Conservation (phyloP, 768 basidiomycete species). For the Amanita phalloides region DNA sequence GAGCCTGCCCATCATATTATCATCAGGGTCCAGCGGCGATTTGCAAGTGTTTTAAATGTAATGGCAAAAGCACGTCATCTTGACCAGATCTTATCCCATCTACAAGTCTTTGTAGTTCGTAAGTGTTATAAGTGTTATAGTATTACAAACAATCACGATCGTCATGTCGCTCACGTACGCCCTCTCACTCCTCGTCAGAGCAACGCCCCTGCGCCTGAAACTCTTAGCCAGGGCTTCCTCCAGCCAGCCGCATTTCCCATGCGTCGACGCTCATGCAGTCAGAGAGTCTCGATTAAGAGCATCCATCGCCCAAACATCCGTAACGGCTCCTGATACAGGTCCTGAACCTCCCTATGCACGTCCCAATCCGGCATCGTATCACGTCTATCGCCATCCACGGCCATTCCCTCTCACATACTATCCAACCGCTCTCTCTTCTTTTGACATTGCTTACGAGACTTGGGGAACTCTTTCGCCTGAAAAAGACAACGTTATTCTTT, state of each 20-base stretch:
- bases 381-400: conserved; percentile 46
- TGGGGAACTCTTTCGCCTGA: conserved; percentile 83
- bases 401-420: conserved; percentile 59
- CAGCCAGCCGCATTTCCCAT: conserved; percentile 42
- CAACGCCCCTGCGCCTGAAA: background rate
- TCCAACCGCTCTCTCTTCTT: conserved; percentile 43
- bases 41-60: too few species aligned
- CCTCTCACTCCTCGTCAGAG: conserved; percentile 4
- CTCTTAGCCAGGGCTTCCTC: conserved; percentile 4
- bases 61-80: background rate
- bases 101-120: too few species aligned
- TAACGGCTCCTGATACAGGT: conserved; percentile 34
- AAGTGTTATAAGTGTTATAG: too few species aligned
- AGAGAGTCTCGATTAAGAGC: conserved; percentile 45
- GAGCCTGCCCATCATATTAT: conserved; percentile 11
- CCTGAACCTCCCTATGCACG: conserved; percentile 80
- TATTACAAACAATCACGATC: too few species aligned
- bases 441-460: conserved; percentile 93
- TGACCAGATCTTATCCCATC: too few species aligned
- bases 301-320: conserved; percentile 14
- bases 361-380: conserved; percentile 66
- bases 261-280: conserved; percentile 73
- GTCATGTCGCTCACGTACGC: background rate
- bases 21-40: background rate
- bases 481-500: conserved; percentile 82